Evolutionary conservation across 108 stramenopile species (phyloP), one percentile per base, ranked within the genome.

Genomic region (Conticribra guillardii): DNA sequence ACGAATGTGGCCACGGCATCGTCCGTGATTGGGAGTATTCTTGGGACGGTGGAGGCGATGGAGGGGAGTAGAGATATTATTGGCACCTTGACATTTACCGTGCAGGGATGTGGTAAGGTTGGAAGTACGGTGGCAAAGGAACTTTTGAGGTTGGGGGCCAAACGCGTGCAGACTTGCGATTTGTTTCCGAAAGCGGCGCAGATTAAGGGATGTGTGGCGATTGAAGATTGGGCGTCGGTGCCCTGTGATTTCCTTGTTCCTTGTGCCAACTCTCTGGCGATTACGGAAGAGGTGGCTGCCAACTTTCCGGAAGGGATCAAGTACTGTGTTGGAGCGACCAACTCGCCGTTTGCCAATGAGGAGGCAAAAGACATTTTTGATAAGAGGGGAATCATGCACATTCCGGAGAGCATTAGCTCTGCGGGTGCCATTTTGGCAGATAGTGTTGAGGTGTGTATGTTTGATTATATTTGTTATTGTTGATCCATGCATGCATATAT

Each of bases 31-130:
- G 82, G 82, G 16, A 45, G 62, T 64, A 70, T 83, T 30, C 27
- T 83, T 9, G 82, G 72, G 5, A 48, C 68, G 30, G 45, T 76
- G 17, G 64, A 83, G 70, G 60, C 73, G 41, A 59, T 66, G 52
- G 59, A 60, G n/a, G 76, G 68, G 11, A 64, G 27, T 44, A 21
- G 32, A n/a, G 61, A 70, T 51, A 60, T 77, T n/a, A 60, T 77
- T n/a, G 32, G 23, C 4, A 46, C 65, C 0, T 54, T 67, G 33
- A 82, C 70, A 37, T 79, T 83, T 57, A 79, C 71, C 1, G 82
- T 83, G n/a, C 82, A 83, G 48, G 76, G 82, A 53, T 83, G 82
- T 54, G 76, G 82, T 4, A 79, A 78, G 54, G 82, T 83, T 14
- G 82, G 82, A 33, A 58, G 49, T 14, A 67, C 58, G 8, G 76